Base-by-base conservation (phyloP, 2,329 filamentous ascomycete genomes). In the Fusarium floridanum region DNA sequence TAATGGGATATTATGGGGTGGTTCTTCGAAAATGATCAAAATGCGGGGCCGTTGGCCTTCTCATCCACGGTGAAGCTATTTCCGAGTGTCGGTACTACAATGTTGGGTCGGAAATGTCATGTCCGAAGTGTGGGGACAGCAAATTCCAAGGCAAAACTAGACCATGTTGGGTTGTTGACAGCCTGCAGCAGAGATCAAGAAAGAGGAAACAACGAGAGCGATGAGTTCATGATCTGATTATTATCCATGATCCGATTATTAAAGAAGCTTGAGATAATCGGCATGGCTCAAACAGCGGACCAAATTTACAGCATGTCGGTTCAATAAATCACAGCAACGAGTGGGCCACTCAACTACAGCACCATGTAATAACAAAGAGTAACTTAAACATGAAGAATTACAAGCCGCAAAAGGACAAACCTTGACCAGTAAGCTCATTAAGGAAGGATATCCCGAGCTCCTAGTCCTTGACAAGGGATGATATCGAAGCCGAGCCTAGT, bases 371-470 rank as follows among this genome's bases (percentile, higher is more conserved):
- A 22, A 7, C 3, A 20, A 45, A 4, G 4, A 45, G 41, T 22
- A 7, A 5, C 20, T 20, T 22, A 8, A 6, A 24, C 20, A 16
- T 24, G 22, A 48, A 24, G 12, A 17, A 48, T 48, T 48, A 48
- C 7, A 27, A 39, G 36, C 8, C 11, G 20, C 6, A 59, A 41
- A 60, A 37, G 17, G 8, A 39, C 22, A 27, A 7, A 6, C 17
- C 14, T 39, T 27, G 32, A 20, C 4, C 10, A 17, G 2, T 10
- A 4, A 9, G 6, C 20, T 24, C 6, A 1, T 24, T 36, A 57
- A 24, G 57, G 57, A 43, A 60, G 10, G 36, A 43, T 41, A 36
- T 61, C 39, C 59, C 59, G 59, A 61, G n/a, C 8, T n/a, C 17
- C 17, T 41, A n/a, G 6, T n/a, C 41, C 41, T 48, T 6, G 59